A percentile compares a stretch with the other conserved stretches of the same genome.
phyloP scores from a whole-genome alignment of 495 filamentous ascomycete species.

The Pyrenula massariospora region DNA sequence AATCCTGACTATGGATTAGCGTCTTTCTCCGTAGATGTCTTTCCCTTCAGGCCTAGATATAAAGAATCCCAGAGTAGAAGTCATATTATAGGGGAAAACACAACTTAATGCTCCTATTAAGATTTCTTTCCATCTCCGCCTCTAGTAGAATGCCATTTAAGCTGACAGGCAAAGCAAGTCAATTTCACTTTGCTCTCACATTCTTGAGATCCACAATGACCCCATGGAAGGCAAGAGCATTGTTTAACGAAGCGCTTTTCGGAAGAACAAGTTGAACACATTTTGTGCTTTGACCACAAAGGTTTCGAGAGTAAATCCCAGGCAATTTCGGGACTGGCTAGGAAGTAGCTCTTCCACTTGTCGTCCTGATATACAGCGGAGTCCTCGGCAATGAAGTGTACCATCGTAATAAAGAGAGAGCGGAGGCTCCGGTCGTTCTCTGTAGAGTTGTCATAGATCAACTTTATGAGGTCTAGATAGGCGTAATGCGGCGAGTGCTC shows the following conservation, averaged over 20 bases:
- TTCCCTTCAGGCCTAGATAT: no score
- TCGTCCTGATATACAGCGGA: background rate
- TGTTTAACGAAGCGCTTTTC: background rate
- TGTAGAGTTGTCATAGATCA: background rate
- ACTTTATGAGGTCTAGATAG: background rate
- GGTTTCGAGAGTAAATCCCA: background rate
- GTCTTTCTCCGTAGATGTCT: no score
- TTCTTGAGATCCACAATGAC: background rate
- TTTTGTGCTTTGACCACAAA: background rate
- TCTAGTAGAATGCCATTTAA: no score
- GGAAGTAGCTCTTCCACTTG: background rate
- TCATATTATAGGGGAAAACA: no score
- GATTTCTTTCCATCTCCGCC: no score
- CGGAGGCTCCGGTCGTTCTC: background rate
- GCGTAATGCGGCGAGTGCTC: background rate
- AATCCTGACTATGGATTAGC: no score
- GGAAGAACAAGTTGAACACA: background rate
- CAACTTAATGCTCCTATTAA: no score
- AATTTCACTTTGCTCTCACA: background rate
- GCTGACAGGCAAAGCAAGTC: background rate
- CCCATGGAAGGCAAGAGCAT: background rate
- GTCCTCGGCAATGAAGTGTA: background rate
- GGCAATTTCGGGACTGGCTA: background rate
- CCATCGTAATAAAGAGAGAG: background rate
- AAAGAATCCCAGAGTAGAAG: no score